Percentiles rank a stretch among this genome's conserved stretches.
These are phyloP conservation scores for Novymonas esmeraldas DNA, from an alignment of 208 protist genomes.

Conservation along the genomic window DNA sequence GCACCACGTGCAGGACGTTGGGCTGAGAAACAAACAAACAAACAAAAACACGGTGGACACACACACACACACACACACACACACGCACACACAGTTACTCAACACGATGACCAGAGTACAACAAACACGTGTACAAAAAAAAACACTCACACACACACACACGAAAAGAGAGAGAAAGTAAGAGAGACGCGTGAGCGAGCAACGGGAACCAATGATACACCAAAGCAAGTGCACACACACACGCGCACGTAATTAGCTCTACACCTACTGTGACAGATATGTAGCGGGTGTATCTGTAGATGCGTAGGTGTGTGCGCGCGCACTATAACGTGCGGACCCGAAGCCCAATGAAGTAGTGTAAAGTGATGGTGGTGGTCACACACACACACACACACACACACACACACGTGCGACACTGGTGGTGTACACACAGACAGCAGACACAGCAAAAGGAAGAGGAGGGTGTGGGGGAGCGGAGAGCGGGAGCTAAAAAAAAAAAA, in stretches of 20 bases:
- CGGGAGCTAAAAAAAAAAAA: no score
- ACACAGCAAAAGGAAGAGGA: no score
- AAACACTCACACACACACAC: background rate
- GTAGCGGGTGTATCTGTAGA: no score
- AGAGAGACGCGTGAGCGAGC: background rate
- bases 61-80: background rate
- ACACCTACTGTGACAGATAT: no score
- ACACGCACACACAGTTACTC: background rate
- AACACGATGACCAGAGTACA: background rate
- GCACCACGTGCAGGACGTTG: background rate
- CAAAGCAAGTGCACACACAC: no score
- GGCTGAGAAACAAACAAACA: no score
- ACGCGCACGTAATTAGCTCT: no score
- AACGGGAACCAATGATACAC: background rate
- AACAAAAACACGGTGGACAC: no score
- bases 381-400: background rate
- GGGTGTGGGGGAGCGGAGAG: no score
- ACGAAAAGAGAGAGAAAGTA: background rate
- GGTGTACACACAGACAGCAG: background rate
- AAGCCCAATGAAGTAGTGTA: background rate
- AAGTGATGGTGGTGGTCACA: background rate
- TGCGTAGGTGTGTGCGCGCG: no score
- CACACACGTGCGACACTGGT: background rate
- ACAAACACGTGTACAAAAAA: background rate
- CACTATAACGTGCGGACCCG: no score